Conservation (phyloP, 2,329 filamentous ascomycete genomes). For the Chaetothyriales sp. region DNA sequence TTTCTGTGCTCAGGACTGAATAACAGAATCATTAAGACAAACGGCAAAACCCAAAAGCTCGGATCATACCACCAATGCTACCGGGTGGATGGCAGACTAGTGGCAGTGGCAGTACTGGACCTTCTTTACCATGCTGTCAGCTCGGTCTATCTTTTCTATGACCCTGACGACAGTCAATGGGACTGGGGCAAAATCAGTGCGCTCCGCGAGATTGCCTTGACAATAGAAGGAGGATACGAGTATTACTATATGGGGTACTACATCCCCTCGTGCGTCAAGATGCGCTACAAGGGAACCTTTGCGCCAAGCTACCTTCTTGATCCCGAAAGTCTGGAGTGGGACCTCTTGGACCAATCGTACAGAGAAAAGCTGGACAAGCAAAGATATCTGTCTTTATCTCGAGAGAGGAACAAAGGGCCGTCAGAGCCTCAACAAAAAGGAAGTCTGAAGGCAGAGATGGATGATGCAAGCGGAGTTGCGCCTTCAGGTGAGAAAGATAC, state of each 20-base stretch:
- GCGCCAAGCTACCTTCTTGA: conserved; percentile 35
- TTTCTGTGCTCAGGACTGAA: conserved; percentile 34
- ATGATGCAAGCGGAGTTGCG: conserved; percentile 2
- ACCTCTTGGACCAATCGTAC: conserved; percentile 29
- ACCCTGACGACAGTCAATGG: conserved; percentile 44
- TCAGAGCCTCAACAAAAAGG: neutral
- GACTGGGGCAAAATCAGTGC: conserved; percentile 50
- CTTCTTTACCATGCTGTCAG: conserved; percentile 33
- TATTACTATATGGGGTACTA: conserved; percentile 57
- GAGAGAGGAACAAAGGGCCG: conserved; percentile 19
- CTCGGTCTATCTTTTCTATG: conserved; percentile 41
- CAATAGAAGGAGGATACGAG: conserved; percentile 38
- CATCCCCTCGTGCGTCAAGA: conserved; percentile 42
- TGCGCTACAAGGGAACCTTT: conserved; percentile 36
- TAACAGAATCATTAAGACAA: conserved; percentile 23
- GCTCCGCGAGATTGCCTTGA: conserved; percentile 42
- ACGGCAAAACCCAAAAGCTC: conserved; percentile 27
- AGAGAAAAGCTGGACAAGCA: conserved; percentile 27
- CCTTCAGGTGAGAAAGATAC: conserved; percentile 7
- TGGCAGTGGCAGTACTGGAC: conserved; percentile 35
- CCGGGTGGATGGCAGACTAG: conserved; percentile 33
- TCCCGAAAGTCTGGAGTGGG: conserved; percentile 32
- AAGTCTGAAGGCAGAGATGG: neutral
- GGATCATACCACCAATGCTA: conserved; percentile 38
- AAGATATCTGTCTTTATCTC: conserved; percentile 31